Base-by-base conservation (phyloP, 2,329 filamentous ascomycete genomes). In the Colletotrichum simmondsii region DNA sequence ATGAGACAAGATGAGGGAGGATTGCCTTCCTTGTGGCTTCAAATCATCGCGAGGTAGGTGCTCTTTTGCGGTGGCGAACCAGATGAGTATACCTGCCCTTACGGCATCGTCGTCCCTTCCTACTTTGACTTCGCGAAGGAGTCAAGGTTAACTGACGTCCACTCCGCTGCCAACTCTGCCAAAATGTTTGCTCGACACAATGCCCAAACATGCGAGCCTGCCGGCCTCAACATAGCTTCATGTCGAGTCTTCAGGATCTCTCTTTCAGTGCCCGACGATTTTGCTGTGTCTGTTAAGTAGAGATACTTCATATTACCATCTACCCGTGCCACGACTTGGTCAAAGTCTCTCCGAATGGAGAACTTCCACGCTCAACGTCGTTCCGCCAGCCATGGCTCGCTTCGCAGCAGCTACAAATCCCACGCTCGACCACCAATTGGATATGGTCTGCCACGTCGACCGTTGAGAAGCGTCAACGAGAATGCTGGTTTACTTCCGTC, bases 381-480 rank as follows among this genome's bases (percentile, higher is more conserved):
- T 71, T 83, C 83, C 37, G 78, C 78, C 71, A 87, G 85, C 66
- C 83, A 85, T 78, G 81, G 79, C 61, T 83, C 84, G 5, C 80
- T 86, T 56, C 78, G 79, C 71, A 79, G 77, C 71, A 77, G 76
- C 24, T 82, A 81, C 75, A 75, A 75, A 35, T 66, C 78, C 28
- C 79, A 81, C 30, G 77, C 75, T 49, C 75, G 76, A 42, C 76
- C 76, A 22, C 72, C 75, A 37, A 59, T 28, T 57, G 70, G 28
- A 42, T 60, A 53, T 19, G 30, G 49, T 7, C 66, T 67, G 53
- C 76, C 82, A 42, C 80, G 77, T 74, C 83, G 82, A 46, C 84
- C 86, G n/a, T 80, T 87, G 37, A 83, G 83, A 69, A 83, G 81
- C 75, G 80, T 87, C 71, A 83, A 84, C 62, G 83, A 86, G 68